phyloP scores from a whole-genome alignment of 2,329 filamentous ascomycete genomes.

The Pseudogymnoascus sp. region DNA sequence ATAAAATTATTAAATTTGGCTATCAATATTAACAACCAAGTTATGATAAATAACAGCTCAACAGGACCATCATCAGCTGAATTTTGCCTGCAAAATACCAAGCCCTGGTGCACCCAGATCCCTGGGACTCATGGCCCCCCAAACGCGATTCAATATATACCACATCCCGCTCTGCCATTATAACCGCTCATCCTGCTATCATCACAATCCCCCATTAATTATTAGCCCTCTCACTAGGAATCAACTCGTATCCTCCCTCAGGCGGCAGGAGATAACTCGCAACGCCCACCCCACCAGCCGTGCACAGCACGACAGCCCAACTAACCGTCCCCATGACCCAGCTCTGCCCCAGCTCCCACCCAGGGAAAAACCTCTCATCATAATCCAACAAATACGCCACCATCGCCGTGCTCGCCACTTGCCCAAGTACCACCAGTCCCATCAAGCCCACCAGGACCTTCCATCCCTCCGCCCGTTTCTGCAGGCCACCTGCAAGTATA shows the following conservation, averaged over 20 bases:
- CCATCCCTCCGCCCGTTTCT: conserved; percentile 77
- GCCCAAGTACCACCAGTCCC: conserved; percentile 54
- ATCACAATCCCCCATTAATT: neutral
- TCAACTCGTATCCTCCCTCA: conserved; percentile 82
- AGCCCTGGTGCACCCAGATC: neutral
- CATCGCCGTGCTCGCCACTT: conserved; percentile 71
- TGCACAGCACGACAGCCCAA: conserved; percentile 43
- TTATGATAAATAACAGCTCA: neutral
- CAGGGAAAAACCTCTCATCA: conserved; percentile 73
- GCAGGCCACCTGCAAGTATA: conserved; percentile 69
- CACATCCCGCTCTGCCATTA: neutral
- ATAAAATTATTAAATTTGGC: neutral
- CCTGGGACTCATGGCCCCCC: neutral
- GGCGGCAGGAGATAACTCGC: conserved; percentile 64
- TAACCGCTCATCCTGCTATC: neutral
- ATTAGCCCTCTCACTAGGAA: conserved; percentile 35
- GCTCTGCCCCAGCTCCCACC: conserved; percentile 72
- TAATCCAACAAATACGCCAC: conserved; percentile 79
- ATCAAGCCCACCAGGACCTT: conserved; percentile 62
- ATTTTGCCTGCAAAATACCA: neutral
- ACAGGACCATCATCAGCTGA: neutral
- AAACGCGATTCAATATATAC: neutral
- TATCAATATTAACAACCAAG: neutral
- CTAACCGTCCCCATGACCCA: conserved; percentile 63
- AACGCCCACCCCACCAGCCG: conserved; percentile 51